Conservation (phyloP, 2,329 filamentous ascomycete species). For the Cytospora piceae region DNA sequence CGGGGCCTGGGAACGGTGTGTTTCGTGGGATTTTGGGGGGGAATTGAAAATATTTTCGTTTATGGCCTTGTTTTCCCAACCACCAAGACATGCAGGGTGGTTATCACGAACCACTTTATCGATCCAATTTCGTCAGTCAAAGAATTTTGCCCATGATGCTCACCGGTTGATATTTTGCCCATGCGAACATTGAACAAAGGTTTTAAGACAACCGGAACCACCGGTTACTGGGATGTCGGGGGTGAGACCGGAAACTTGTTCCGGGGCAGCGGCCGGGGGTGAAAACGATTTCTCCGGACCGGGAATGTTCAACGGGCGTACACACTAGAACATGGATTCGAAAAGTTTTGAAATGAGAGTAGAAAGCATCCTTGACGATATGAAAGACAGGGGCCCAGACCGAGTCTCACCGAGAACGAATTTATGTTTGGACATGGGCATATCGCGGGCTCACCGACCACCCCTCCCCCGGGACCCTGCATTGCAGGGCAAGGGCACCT, state of each 20-base stretch:
- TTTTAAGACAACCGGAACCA: slow-evolving; percentile 15
- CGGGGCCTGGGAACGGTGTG: slow-evolving; percentile 21
- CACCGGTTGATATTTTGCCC: not conserved
- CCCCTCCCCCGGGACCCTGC: slow-evolving; percentile 1
- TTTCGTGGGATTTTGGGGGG: slow-evolving; percentile 2
- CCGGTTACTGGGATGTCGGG: slow-evolving; percentile 13
- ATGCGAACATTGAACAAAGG: slow-evolving; percentile 6
- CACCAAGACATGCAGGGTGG: not conserved
- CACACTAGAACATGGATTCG: slow-evolving; percentile 10
- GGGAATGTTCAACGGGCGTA: slow-evolving; percentile 14
- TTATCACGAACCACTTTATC: not conserved
- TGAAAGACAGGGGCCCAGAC: slow-evolving; percentile 16
- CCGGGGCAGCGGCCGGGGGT: not conserved
- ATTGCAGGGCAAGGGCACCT: not conserved
- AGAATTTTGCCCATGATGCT: not conserved
- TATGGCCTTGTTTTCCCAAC: not conserved
- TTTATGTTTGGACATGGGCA: not conserved
- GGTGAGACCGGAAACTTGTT: not conserved
- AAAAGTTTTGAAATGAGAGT: slow-evolving; percentile 20
- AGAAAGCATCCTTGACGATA: not conserved
- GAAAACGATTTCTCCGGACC: slow-evolving; percentile 10
- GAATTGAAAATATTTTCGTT: not conserved
- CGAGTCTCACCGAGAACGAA: slow-evolving; percentile 9
- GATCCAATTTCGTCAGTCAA: not conserved
- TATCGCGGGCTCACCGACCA: slow-evolving; percentile 13